Base-by-base conservation (phyloP, 805 yeast species). In the Yarrowia keelungensis region DNA sequence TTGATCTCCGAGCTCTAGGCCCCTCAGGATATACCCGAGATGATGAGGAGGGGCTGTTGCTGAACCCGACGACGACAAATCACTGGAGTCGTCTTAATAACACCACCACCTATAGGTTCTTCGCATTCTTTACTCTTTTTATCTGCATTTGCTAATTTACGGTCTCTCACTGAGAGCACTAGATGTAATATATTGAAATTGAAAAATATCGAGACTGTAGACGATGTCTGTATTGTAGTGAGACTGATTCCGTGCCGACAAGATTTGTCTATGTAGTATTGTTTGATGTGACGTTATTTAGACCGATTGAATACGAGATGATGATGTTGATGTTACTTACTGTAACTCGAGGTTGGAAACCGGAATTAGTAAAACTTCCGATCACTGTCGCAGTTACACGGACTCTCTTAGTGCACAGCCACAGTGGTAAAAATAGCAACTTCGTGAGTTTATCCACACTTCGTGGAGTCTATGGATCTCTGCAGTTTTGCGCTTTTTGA, bases 121-220 rank as follows among this genome's bases (percentile, higher is more conserved):
- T 43, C 8, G 64, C 64, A 56, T 56, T 56, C 64, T 42, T 56
- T 56, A 41, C 64, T 54, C 19, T 53, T 50, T 49, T 50, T 49
- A 49, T 35, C 56, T 54, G 61, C 61, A 54, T 54, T 54, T 54
- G 43, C 46, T 41, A 39, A 19, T 53, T 51, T 12, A 26, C 32
- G 46, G 46, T 39, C 35, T 41, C 61, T 19, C 26, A 15, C 32
- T 32, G 12, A 7, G 36, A 47, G 53, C 53, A 36, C 56, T 35
- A 10, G 54, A 50, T 50, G 54, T 50, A 50, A 32, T 51, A 35
- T 51, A 51, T 35, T 11, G 10, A 38, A 10, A 10, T 38, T 38
- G 10, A 38, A 10, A 9, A 38, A 38, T 10, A 10, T 2, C 8
- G 39, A 26, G 32, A 7, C 9, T 5, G 39, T 38, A 38, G 32